Conservation (phyloP, 2,329 filamentous ascomycete species). For the Penicillium sp. region DNA sequence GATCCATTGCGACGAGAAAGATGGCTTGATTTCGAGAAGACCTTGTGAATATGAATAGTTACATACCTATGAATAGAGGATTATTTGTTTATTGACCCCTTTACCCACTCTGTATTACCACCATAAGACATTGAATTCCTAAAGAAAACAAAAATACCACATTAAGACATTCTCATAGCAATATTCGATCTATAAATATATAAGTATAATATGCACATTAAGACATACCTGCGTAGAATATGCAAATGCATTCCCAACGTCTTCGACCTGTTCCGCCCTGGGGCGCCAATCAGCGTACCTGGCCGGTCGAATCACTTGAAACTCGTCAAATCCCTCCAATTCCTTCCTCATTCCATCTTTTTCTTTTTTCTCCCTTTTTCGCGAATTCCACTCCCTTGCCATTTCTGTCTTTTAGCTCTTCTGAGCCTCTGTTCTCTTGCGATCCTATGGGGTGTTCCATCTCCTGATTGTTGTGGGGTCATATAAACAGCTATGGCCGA, state of each 20-base stretch:
- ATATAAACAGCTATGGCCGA: slow-evolving; percentile 17
- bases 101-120: neutral
- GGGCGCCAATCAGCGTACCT: slow-evolving; percentile 24
- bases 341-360: slow-evolving; percentile 11
- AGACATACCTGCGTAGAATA: neutral
- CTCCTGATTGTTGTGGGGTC: slow-evolving; percentile 16
- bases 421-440: slow-evolving; percentile 5
- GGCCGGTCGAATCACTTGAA: slow-evolving; percentile 14
- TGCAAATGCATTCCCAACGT: slow-evolving; percentile 12
- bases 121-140: neutral
- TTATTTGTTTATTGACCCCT: slow-evolving; percentile 4
- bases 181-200: neutral
- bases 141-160: neutral
- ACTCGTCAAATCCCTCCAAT: slow-evolving; percentile 14
- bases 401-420: neutral
- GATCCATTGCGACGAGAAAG: slow-evolving; percentile 72
- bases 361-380: neutral
- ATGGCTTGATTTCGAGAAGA: slow-evolving; percentile 67
- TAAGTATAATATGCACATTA: neutral
- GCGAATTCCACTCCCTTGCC: neutral
- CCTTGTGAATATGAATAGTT: slow-evolving; percentile 30
- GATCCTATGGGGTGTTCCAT: slow-evolving; percentile 16
- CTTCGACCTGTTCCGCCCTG: slow-evolving; percentile 14
- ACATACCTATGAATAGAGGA: neutral
- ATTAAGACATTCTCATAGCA: slow-evolving; percentile 1